Evolutionary conservation across 257 asterid species (phyloP), one percentile per base, ranked within the genome.

Genomic region (Fraxinus quadrangulata): DNA sequence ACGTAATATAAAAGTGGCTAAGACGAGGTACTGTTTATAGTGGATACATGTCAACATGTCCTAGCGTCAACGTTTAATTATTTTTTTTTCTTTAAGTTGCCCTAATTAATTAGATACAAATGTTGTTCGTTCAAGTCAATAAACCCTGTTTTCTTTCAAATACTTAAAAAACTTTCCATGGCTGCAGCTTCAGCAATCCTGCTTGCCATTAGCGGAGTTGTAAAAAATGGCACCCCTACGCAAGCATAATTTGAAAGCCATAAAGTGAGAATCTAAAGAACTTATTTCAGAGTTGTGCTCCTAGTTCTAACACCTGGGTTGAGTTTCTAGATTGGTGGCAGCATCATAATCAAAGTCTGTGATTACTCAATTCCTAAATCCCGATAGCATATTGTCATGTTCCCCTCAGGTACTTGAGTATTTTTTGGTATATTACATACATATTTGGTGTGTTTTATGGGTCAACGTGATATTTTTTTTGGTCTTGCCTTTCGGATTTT

Each of bases 281-380:
- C 79, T 96, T 75, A 89, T 96, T 45, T 59, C 97, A 6, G 98
- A 96, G 76, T 97, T 96, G 37, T 96, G 97, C 89, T 94, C 95
- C 71, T 96, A 93, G 21, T 96, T 96, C 81, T 93, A 96, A 75
- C 81, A 79, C 45, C 94, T 90, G 78, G 97, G 99, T 21, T 96
- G 98, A 98, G 98, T 96, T 17, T 93, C 97, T 8, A 97, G 98
- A 96, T 98, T 63, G 99, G 99, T 30, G 99, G 99, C 17, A 96
- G 99, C 92, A 88, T 96, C 90, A 92, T 97, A 77, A 86, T 94
- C 36, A 93, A 88, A 84, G 98, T 93, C 76, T 96, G 92, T 9
- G 98, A 96, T 81, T 97, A 96, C 69, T 85, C 95, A n/a, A 76
- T 92, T 77, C 97, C 98, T 10, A 93, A 83, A 86, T 69, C 93